A percentile compares a stretch with the other conserved stretches of the same genome.
Conservation (phyloP, 2,329 filamentous ascomycete genomes). For the Scolecobasidium constrictum region DNA sequence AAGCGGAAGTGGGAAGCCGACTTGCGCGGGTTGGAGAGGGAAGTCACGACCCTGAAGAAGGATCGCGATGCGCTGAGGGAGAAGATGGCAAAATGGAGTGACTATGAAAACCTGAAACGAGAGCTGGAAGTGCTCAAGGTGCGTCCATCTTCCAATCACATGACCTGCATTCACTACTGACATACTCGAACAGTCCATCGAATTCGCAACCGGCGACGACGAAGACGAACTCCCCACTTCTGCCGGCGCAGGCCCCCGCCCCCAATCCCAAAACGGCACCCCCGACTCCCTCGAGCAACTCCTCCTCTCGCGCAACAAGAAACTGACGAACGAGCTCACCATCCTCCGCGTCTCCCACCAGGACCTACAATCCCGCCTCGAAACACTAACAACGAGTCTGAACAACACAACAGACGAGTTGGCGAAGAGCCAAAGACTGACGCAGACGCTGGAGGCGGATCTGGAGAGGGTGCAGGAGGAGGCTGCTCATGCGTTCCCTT, state of each 20-base stretch:
- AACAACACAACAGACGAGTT: constrained; percentile 76
- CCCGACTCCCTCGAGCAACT: constrained; percentile 89
- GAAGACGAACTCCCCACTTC: constrained; percentile 46
- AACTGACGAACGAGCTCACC: constrained; percentile 86
- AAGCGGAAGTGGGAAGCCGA: constrained; percentile 67
- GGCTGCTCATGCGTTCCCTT: constrained; percentile 69
- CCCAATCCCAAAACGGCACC: too few species aligned
- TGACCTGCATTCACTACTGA: constrained; percentile 9
- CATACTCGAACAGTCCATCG: constrained; percentile 64
- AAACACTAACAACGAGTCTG: constrained; percentile 72
- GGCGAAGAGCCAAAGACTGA: constrained; percentile 72
- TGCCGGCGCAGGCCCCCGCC: constrained; percentile 39
- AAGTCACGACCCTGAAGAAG: constrained; percentile 60
- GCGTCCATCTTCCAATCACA: constrained; percentile 12
- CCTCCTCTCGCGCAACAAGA: constrained; percentile 87
- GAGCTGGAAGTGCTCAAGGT: constrained; percentile 89
- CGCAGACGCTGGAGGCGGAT: constrained; percentile 84
- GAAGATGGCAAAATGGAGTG: constrained; percentile 79
- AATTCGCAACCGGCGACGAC: constrained; percentile 78
- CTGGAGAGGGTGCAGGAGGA: constrained; percentile 80
- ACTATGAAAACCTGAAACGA: constrained; percentile 94
- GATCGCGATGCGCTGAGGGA: constrained; percentile 71
- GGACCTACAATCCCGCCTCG: constrained; percentile 71
- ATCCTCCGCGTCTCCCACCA: constrained; percentile 88
- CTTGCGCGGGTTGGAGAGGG: constrained; percentile 68